A percentile compares a stretch with the other conserved stretches of the same genome.
Conservation (phyloP, 208 protist species). For the Trypanosoma conorhini region DNA sequence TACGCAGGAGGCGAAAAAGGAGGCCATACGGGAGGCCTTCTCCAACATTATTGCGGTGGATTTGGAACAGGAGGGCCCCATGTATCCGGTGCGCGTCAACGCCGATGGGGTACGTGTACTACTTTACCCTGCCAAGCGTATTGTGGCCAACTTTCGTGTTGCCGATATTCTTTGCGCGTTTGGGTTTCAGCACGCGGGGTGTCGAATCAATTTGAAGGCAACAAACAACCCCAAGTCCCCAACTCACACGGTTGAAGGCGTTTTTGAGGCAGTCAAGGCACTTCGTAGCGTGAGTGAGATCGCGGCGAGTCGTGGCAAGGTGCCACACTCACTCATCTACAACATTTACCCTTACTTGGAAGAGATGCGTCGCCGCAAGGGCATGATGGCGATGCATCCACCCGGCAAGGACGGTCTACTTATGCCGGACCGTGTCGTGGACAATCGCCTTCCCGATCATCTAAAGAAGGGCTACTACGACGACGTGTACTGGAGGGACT, state of each 20-base stretch:
- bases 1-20: constrained; percentile 90
- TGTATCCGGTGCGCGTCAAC: constrained; percentile 92
- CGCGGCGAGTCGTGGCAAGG: constrained; percentile 90
- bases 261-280: constrained; percentile 91
- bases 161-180: constrained; percentile 94
- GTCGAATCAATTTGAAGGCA: constrained; percentile 79
- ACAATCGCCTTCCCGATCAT: constrained; percentile 92
- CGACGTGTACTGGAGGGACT: constrained; percentile 94
- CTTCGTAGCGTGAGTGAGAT: constrained; percentile 92
- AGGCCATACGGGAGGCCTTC: constrained; percentile 90
- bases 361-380: constrained; percentile 89
- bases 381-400: constrained; percentile 95
- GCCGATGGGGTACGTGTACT: constrained; percentile 88
- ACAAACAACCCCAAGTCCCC: constrained; percentile 88
- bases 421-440: constrained; percentile 90
- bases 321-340: constrained; percentile 91
- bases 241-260: constrained; percentile 89
- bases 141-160: constrained; percentile 91
- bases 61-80: constrained; percentile 92
- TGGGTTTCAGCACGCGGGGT: constrained; percentile 91
- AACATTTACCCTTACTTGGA: constrained; percentile 95
- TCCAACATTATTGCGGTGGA: constrained; percentile 93
- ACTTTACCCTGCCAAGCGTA: constrained; percentile 87
- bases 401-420: constrained; percentile 90
- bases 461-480: constrained; percentile 94